These are phyloP conservation scores for Rhododendron simsii DNA, from an alignment of 148 eudicot species.

Conservation along the genomic window DNA sequence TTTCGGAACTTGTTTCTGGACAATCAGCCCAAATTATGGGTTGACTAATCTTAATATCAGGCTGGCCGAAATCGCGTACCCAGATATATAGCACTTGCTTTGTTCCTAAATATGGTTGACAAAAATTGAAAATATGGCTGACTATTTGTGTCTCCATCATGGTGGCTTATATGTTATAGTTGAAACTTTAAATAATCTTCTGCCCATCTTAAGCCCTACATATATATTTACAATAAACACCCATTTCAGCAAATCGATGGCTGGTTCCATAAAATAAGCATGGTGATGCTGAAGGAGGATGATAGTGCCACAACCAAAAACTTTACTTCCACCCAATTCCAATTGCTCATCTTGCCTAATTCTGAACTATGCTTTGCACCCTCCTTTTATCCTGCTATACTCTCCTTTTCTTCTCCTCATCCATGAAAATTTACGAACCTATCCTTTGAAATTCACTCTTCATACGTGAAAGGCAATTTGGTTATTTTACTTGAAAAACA, in stretches of 20 bases:
- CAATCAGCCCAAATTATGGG: neutral
- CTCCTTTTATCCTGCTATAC: neutral
- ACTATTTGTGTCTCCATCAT: conserved; percentile 8
- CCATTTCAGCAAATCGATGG: neutral
- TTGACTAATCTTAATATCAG: neutral
- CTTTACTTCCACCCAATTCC: neutral
- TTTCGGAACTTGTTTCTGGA: neutral
- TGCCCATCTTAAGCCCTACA: neutral
- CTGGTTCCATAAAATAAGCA: neutral
- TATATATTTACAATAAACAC: neutral
- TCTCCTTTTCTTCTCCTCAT: neutral
- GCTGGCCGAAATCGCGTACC: neutral
- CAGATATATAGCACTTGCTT: neutral
- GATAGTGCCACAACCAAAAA: neutral
- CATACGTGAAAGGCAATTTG: neutral
- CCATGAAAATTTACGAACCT: neutral
- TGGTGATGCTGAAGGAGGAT: neutral
- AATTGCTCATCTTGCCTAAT: no score
- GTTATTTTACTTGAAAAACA: neutral
- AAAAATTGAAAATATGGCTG: neutral
- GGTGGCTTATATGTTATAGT: conserved; percentile 6
- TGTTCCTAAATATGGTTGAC: neutral
- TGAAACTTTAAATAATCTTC: neutral
- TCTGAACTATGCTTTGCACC: neutral
- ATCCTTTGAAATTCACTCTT: neutral